Percentiles rank a stretch among this genome's conserved stretches.
Conservation (phyloP, 208 protist genomes). For the Crithidia fasciculata region DNA sequence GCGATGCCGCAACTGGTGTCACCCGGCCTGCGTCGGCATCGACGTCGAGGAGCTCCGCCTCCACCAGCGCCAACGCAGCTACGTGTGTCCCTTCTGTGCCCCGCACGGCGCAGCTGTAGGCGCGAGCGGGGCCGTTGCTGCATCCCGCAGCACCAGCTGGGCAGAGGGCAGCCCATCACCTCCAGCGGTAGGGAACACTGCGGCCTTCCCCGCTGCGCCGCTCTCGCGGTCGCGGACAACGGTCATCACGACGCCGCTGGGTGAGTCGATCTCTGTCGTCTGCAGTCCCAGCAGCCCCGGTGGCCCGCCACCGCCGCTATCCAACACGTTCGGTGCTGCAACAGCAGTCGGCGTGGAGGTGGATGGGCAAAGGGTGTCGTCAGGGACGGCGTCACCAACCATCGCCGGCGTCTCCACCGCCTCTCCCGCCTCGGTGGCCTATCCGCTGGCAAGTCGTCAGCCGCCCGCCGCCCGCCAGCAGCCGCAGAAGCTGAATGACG, state of each 20-base stretch:
- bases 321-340: not conserved
- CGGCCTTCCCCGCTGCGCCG: too few species aligned
- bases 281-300: conserved; percentile 5
- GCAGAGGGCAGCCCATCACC: too few species aligned
- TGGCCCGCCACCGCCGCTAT: not conserved
- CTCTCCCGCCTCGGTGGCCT: conserved; percentile 8
- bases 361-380: not conserved
- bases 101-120: not conserved
- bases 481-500: conserved; percentile 69
- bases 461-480: conserved; percentile 55
- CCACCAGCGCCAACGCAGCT: conserved; percentile 38
- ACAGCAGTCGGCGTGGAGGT: not conserved
- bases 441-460: conserved; percentile 17
- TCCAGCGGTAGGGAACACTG: too few species aligned
- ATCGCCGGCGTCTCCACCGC: conserved; percentile 11
- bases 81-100: conserved; percentile 69
- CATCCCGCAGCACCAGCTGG: too few species aligned
- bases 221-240: too few species aligned
- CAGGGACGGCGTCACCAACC: not conserved
- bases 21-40: conserved; percentile 79
- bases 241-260: conserved; percentile 24
- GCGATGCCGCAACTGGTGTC: conserved; percentile 73
- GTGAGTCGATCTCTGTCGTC: conserved; percentile 19
- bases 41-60: conserved; percentile 56
- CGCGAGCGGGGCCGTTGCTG: too few species aligned